Percentiles rank a stretch among this genome's conserved stretches.
Conservation (phyloP, 2,329 filamentous ascomycete species). For the Trichophyton schoenleinii region DNA sequence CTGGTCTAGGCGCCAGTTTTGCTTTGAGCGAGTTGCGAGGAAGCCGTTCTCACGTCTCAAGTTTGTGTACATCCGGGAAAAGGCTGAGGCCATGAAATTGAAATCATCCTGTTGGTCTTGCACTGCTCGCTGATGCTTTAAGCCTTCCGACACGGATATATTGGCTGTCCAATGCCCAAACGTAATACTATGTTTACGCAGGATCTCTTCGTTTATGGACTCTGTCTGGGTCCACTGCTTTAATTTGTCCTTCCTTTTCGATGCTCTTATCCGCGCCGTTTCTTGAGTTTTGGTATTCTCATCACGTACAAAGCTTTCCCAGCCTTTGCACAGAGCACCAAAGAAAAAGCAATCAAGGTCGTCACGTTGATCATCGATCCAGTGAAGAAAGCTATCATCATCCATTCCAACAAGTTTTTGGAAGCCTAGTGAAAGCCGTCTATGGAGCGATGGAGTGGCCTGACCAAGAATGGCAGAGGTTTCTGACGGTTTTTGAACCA, state of each 20-base stretch:
- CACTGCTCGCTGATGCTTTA: constrained; percentile 75
- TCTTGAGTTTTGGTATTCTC: constrained; percentile 76
- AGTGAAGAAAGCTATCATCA: constrained; percentile 72
- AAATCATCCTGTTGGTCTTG: constrained; percentile 93
- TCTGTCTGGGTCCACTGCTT: constrained; percentile 66
- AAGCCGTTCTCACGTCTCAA: constrained; percentile 69
- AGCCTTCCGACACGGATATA: constrained; percentile 80
- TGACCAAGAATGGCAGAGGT: constrained; percentile 61
- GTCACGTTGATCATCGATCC: constrained; percentile 71
- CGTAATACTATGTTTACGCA: constrained; percentile 71
- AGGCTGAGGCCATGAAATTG: constrained; percentile 60
- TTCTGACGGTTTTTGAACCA: constrained; percentile 85
- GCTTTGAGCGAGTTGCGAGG: constrained; percentile 51
- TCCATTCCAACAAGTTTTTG: constrained; percentile 77
- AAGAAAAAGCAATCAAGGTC: constrained; percentile 76
- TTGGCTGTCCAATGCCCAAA: constrained; percentile 91
- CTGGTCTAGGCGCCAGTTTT: constrained; percentile 85
- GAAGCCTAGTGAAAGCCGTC: constrained; percentile 61
- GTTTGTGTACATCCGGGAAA: constrained; percentile 66
- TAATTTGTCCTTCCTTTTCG: constrained; percentile 69
- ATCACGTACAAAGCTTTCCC: constrained; percentile 73
- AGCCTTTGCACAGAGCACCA: constrained; percentile 63
- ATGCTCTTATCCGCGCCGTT: constrained; percentile 55
- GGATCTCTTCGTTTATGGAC: constrained; percentile 53
- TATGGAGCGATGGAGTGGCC: constrained; percentile 57